Evolutionary conservation across 208 protist genomes (phyloP).

Genomic region (Borovskyia barvae): DNA sequence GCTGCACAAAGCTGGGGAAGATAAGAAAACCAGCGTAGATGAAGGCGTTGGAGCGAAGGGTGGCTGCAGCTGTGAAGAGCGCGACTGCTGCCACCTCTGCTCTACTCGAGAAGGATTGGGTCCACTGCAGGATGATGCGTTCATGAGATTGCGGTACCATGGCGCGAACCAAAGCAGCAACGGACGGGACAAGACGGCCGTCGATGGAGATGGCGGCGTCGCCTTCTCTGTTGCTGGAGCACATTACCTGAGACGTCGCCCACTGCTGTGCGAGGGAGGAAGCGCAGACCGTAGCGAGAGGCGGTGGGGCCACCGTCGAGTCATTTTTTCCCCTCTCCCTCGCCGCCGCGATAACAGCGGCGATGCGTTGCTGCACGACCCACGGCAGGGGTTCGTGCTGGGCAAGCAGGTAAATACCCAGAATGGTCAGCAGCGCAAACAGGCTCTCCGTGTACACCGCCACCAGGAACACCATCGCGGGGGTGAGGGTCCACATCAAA

Average conservation of each 20-base stretch:
- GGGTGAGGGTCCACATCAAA: conserved; percentile 61
- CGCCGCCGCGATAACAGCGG: not conserved
- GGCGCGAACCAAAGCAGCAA: not conserved
- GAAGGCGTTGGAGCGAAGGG: conserved; percentile 64
- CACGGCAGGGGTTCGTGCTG: conserved; percentile 22
- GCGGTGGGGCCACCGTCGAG: not conserved
- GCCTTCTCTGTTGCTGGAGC: not conserved
- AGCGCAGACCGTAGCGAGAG: not conserved
- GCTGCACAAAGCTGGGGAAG: conserved; percentile 60
- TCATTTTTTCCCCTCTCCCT: no score
- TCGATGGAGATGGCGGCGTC: no score
- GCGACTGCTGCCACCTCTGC: conserved; percentile 34
- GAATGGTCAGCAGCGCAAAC: conserved; percentile 55
- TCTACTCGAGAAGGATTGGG: conserved; percentile 5
- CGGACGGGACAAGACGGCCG: not conserved
- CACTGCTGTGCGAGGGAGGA: conserved; percentile 1
- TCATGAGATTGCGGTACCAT: not conserved
- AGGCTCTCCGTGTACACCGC: conserved; percentile 78
- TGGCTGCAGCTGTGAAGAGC: conserved; percentile 48
- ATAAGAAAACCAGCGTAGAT: conserved; percentile 54
- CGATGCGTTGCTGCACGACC: conserved; percentile 17
- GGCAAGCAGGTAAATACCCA: conserved; percentile 55
- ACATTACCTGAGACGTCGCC: not conserved
- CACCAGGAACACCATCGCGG: conserved; percentile 70
- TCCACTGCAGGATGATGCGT: conserved; percentile 11